phyloP scores from a whole-genome alignment of 176 grass and related monocot species.

The Cenchrus americanus region DNA sequence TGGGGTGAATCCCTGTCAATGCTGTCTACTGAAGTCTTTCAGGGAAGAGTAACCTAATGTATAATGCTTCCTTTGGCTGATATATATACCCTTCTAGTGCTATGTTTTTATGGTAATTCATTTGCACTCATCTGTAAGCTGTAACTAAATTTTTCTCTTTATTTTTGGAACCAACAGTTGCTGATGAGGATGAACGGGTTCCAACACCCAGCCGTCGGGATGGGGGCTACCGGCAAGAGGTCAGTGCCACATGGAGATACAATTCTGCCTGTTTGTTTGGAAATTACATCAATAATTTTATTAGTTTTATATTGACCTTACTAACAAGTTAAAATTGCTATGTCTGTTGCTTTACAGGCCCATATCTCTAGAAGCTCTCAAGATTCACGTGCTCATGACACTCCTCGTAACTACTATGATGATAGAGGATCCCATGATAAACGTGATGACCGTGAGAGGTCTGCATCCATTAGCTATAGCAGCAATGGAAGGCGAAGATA shows the following conservation, averaged over 20 bases:
- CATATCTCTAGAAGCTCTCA: conserved; percentile 61
- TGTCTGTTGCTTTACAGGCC: conserved; percentile 49
- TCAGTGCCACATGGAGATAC: conserved; percentile 39
- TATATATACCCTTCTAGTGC: background rate
- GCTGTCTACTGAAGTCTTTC: background rate
- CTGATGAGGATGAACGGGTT: conserved; percentile 38
- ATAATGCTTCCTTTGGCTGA: conserved; percentile 6
- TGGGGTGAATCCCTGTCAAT: background rate
- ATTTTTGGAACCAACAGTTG: conserved; percentile 59
- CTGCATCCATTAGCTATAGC: conserved; percentile 43
- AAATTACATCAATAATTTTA: conserved; percentile 7
- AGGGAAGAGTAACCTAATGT: background rate
- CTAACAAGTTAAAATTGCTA: conserved; percentile 25
- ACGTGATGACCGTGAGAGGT: conserved; percentile 48
- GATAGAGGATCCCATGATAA: conserved; percentile 42
- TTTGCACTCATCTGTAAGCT: conserved; percentile 3
- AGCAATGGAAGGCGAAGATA: conserved; percentile 60
- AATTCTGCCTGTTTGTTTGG: conserved; percentile 35
- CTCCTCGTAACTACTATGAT: conserved; percentile 45
- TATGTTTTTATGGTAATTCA: conserved; percentile 20
- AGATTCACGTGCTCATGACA: conserved; percentile 42
- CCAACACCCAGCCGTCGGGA: conserved; percentile 43
- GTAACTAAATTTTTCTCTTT: conserved; percentile 22
- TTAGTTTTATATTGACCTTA: conserved; percentile 23
- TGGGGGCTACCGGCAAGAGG: conserved; percentile 48